Conservation (phyloP, 495 filamentous ascomycete genomes). For the Achaetomiella virescens region DNA sequence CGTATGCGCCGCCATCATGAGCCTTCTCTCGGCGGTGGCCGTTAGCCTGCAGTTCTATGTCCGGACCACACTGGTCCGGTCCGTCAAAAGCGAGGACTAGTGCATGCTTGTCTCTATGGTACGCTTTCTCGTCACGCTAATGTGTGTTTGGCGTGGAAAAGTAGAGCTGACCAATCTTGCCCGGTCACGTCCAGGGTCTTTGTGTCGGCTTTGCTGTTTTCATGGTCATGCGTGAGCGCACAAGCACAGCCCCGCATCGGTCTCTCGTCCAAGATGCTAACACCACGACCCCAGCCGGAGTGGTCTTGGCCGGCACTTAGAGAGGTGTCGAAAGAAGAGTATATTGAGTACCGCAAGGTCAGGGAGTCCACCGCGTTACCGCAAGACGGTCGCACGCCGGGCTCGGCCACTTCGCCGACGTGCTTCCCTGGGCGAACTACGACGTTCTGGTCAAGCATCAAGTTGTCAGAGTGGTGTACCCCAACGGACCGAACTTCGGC, state of each 20-base stretch:
- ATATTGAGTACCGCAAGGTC: background rate
- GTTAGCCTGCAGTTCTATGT: slow-evolving; percentile 1
- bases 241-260: no score
- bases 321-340: background rate
- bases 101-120: background rate
- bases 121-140: background rate
- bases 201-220: background rate
- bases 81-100: slow-evolving; percentile 4
- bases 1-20: background rate
- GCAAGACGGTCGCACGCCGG: slow-evolving; percentile 34
- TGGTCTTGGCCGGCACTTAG: background rate
- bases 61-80: background rate
- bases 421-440: slow-evolving; percentile 29
- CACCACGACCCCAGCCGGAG: background rate
- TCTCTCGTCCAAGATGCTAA: background rate
- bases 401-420: slow-evolving; percentile 32
- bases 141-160: no score
- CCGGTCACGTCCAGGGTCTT: background rate
- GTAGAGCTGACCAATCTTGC: no score
- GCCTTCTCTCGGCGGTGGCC: background rate
- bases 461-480: slow-evolving; percentile 21
- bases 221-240: background rate
- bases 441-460: slow-evolving; percentile 32
- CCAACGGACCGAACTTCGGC: slow-evolving; percentile 8
- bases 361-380: slow-evolving; percentile 23